phyloP scores from a whole-genome alignment of 2,329 filamentous ascomycete genomes.

The Scopulariopsis brevicaulis region DNA sequence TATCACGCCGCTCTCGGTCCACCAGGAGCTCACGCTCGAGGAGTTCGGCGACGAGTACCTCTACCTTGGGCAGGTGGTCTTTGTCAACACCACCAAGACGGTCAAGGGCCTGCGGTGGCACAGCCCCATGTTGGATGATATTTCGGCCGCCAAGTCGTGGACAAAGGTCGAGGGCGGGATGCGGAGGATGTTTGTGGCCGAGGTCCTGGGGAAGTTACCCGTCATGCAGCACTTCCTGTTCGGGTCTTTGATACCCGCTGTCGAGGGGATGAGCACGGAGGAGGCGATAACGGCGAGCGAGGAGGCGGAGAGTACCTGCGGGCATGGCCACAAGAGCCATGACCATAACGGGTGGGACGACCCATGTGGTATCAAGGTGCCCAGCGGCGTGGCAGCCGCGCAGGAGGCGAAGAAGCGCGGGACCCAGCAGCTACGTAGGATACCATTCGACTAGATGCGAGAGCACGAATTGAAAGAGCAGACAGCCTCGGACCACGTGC shows the following conservation, averaged over 20 bases:
- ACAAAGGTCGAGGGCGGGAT: conserved; percentile 87
- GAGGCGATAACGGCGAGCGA: conserved; percentile 33
- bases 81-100: conserved; percentile 94
- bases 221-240: conserved; percentile 99
- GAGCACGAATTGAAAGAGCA: not conserved
- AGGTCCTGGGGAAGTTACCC: conserved; percentile 85
- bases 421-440: conserved; percentile 51
- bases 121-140: conserved; percentile 96
- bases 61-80: conserved; percentile 85
- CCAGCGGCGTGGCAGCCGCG: conserved; percentile 82
- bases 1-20: conserved; percentile 70
- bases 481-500: not conserved
- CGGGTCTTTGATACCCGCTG: conserved; percentile 71
- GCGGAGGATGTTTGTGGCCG: conserved; percentile 91
- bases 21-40: conserved; percentile 78
- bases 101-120: conserved; percentile 94
- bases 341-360: conserved; percentile 75
- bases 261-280: conserved; percentile 67
- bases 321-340: conserved; percentile 59
- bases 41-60: conserved; percentile 76
- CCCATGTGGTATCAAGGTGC: conserved; percentile 96
- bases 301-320: conserved; percentile 45
- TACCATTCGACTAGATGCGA: conserved; percentile 64
- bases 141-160: conserved; percentile 83
- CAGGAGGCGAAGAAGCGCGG: conserved; percentile 75